phyloP scores from a whole-genome alignment of 441 rosid species.

The Daphne laureola region DNA sequence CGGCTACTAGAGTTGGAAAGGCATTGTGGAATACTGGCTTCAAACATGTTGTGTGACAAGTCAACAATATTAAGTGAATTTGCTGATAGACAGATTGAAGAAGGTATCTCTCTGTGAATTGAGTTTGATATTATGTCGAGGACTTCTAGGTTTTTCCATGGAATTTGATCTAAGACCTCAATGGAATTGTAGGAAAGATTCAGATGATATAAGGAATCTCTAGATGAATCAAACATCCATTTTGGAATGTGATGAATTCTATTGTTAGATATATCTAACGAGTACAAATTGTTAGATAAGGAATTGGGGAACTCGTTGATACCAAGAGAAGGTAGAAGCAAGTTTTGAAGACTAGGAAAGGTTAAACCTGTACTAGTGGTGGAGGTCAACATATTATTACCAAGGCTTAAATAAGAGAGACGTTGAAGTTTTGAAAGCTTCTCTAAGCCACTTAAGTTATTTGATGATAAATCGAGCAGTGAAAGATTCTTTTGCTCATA shows the following conservation, averaged over 20 bases:
- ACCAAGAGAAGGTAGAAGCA: slow-evolving; percentile 7
- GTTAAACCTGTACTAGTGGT: not conserved
- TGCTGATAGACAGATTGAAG: slow-evolving; percentile 11
- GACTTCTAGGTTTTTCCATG: not conserved
- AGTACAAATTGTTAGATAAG: not conserved
- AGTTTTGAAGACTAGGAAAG: too few relatives aligned
- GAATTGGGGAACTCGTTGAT: slow-evolving; percentile 13
- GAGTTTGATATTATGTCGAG: slow-evolving; percentile 17
- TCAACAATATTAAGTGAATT: slow-evolving; percentile 11
- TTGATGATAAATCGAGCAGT: not conserved
- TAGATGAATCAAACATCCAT: not conserved
- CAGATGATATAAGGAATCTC: not conserved
- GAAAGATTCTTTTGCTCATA: not conserved
- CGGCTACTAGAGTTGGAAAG: not conserved
- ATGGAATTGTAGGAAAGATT: slow-evolving; percentile 18
- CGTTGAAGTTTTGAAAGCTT: slow-evolving; percentile 1
- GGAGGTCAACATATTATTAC: not conserved
- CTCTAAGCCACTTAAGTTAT: not conserved
- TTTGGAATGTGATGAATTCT: slow-evolving; percentile 5
- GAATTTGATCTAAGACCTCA: not conserved
- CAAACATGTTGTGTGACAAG: slow-evolving; percentile 16
- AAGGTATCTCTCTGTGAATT: slow-evolving; percentile 13
- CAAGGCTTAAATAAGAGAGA: not conserved
- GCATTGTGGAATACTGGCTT: slow-evolving; percentile 16
- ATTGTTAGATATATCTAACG: slow-evolving; percentile 16